Evolutionary conservation across 495 filamentous ascomycete species (phyloP), one percentile per base, ranked within the genome.

Genomic region (Penicillium macrosclerotiorum): DNA sequence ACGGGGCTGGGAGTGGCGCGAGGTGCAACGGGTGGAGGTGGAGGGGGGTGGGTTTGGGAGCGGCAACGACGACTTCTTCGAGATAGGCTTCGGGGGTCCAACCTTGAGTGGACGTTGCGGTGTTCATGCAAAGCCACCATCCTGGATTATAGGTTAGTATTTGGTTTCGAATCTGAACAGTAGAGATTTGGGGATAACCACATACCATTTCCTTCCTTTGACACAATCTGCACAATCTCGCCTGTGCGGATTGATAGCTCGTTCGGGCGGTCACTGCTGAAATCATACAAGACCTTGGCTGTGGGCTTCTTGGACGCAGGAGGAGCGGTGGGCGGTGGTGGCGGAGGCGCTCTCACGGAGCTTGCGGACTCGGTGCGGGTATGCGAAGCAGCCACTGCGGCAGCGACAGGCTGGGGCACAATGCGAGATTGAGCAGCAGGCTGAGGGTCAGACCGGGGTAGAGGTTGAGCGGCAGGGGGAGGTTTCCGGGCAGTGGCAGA

Each of bases 71-170:
- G 47, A 65, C 54, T 69, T 96, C 90, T 62, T 95, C 84, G 5
- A 98, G 82, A 56, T 97, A 98, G 24, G 91, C 86, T 17, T 91
- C 87, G 0, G 93, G 93, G 0, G 90, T 82, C 93, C 93, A 98
- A 30, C 90, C 94, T 68, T 94, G 85, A 14, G 77, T 77, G 5
- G 69, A 72, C 2, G 73, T 66, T 47, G 81, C 71, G 37, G 64
- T 64, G 54, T 79, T 84, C 68, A 88, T 90, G 41, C 83, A 92
- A 29, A 96, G 75, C 90, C 91, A 96, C 94, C 94, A 97, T 33
- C 91, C 91, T 95, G 36, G 7, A 32, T 22, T 33, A 57, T 49
- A 38, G 16, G 46, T 72, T 56, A 71, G 57, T 49, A 13, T 31
- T 40, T 48, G 17, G 4, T 45, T 45, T 27, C 1, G 7, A 1